Evolutionary conservation across 768 basidiomycete species (phyloP), one percentile per base, ranked within the genome.

Genomic region (Neoboletus brunneissimus): DNA sequence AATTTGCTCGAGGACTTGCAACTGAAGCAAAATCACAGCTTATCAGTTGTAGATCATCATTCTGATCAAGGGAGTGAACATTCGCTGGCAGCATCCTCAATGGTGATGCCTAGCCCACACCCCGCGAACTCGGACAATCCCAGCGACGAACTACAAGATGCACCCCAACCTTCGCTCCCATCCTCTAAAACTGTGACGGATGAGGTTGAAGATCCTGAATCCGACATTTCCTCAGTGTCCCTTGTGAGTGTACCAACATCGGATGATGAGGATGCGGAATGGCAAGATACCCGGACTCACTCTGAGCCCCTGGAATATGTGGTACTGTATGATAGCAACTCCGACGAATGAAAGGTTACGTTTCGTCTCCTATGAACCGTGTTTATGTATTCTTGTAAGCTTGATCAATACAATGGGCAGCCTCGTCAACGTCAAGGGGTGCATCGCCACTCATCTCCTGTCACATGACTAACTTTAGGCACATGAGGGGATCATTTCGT

Each of bases 261-360:
- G 7, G 76, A 78, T 8, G 78, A 80, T 44, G 82, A 84, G 31
- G 79, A 75, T 29, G 77, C 70, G n/a, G 67, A 81, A 12, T 88
- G 83, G 80, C 81, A 82, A 55, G 87, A 85, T 54, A 82, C 79
- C 48, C 78, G 78, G 25, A 73, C 76, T 8, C 73, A 75, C 23
- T 69, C 75, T 5, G 74, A 67, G 57, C 67, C 67, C 7, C 69
- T 80, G 60, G 87, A 89, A 58, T 91, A 88, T 64, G 87, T 89
- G 15, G 76, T 91, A 54, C 69, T 90, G 55, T 90, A 88, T 60
- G 89, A 89, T 64, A 84, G 83, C 57, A 76, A 75, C 48, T 82
- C 81, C 0, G 83, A 83, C 34, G 82, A 82, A 32, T 72, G 60
- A 69, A 48, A 22, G 25, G 20, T 16, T 44, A 18, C 5, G 44